These are phyloP conservation scores for Limtongozyma cylindracea DNA, from an alignment of 805 yeast species.

Conservation along the genomic window DNA sequence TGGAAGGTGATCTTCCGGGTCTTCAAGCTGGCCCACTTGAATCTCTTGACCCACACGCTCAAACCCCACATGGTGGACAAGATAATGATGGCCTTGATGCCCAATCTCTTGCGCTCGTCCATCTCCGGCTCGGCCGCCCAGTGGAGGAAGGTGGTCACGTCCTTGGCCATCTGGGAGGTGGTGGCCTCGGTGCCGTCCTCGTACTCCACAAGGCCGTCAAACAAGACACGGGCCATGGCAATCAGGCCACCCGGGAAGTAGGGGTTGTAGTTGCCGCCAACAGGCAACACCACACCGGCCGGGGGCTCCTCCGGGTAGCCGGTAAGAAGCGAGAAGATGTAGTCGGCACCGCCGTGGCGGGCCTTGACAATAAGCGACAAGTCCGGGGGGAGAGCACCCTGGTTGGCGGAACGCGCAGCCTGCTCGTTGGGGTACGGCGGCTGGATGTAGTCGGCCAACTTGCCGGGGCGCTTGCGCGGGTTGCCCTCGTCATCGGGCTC, in stretches of 20 bases:
- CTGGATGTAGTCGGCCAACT: slow-evolving; percentile 85
- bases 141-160: slow-evolving; percentile 83
- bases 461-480: slow-evolving; percentile 96
- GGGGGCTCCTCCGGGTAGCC: slow-evolving; percentile 99
- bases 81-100: slow-evolving; percentile 75
- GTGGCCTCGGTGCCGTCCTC: slow-evolving; percentile 99
- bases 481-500: slow-evolving; percentile 92
- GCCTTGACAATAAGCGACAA: slow-evolving; percentile 93
- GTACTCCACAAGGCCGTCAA: slow-evolving; percentile 92
- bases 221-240: slow-evolving; percentile 97
- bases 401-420: slow-evolving; percentile 99
- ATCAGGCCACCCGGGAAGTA: slow-evolving; percentile 99
- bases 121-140: slow-evolving; percentile 99
- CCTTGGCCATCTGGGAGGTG: slow-evolving; percentile 98
- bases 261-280: slow-evolving; percentile 95
- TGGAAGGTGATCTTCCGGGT: slow-evolving; percentile 80
- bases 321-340: slow-evolving; percentile 81
- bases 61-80: slow-evolving; percentile 57
- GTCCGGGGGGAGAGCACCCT: slow-evolving; percentile 98
- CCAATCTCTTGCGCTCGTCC: slow-evolving; percentile 92
- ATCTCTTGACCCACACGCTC: slow-evolving; percentile 83
- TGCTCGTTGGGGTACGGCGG: slow-evolving; percentile 94
- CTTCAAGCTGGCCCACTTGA: slow-evolving; percentile 95
- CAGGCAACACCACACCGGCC: slow-evolving; percentile 84
- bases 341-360: slow-evolving; percentile 95